Evolutionary conservation across 495 filamentous ascomycete genomes (phyloP).

Genomic region (Tuber borchii): DNA sequence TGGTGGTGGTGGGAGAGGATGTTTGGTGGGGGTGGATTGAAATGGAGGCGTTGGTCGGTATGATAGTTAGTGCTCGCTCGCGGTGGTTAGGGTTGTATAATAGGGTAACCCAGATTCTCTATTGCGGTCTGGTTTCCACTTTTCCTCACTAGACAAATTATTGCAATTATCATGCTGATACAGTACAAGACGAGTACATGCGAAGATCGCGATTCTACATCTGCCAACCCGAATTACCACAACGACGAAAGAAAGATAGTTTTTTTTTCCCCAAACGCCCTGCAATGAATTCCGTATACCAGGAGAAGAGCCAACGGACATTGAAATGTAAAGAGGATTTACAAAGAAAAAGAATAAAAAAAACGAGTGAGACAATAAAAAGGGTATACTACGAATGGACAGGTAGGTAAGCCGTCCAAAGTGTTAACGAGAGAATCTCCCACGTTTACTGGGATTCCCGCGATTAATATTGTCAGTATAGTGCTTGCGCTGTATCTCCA

Average conservation of each 20-base stretch:
- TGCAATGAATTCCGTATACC: not conserved
- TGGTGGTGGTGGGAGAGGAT: slow-evolving; percentile 4
- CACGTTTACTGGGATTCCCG: not conserved
- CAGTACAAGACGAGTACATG: not conserved
- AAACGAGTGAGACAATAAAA: not conserved
- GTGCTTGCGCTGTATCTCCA: slow-evolving; percentile 3
- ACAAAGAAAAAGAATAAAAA: not conserved
- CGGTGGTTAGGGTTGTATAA: slow-evolving; percentile 23
- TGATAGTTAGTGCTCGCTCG: slow-evolving; percentile 2
- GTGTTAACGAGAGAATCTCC: not conserved
- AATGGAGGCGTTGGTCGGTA: slow-evolving; percentile 23
- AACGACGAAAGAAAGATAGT: not conserved
- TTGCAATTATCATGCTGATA: not conserved
- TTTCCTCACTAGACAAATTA: not conserved
- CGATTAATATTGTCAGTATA: slow-evolving; percentile 1
- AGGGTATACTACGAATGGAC: not conserved
- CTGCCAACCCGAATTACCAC: not conserved
- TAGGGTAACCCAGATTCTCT: slow-evolving; percentile 1
- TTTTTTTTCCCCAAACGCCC: not conserved
- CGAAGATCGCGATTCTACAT: not conserved
- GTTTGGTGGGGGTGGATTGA: slow-evolving; percentile 11
- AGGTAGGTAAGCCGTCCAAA: not conserved
- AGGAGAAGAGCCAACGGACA: not conserved
- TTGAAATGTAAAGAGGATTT: not conserved
- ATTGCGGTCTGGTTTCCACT: not conserved